Evolutionary conservation across 208 protist species (phyloP).

Genomic region (Trypanosomatidae sp.): DNA sequence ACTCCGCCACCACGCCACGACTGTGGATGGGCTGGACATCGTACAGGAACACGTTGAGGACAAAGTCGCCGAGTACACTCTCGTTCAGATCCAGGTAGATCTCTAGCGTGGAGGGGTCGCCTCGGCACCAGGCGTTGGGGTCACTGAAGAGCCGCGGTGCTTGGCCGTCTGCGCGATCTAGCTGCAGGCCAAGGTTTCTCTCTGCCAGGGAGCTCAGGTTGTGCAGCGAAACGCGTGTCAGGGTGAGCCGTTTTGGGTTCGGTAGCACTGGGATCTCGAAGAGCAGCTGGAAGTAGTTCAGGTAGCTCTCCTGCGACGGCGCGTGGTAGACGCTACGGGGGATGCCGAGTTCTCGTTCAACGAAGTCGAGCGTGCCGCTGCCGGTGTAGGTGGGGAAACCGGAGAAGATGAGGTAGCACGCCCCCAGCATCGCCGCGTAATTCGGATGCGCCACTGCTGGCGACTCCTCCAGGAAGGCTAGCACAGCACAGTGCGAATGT

Average conservation of each 20-base stretch:
- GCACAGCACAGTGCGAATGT: conserved; percentile 50
- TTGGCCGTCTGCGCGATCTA: conserved; percentile 43
- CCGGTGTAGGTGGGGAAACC: conserved; percentile 51
- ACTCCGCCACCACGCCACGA: neutral
- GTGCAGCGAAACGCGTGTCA: conserved; percentile 59
- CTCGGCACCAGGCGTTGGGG: conserved; percentile 42
- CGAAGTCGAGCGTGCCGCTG: conserved; percentile 50
- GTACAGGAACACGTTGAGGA: conserved; percentile 55
- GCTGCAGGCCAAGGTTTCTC: conserved; percentile 51
- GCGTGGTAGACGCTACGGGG: conserved; percentile 53
- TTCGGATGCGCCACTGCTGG: conserved; percentile 46
- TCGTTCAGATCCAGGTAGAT: conserved; percentile 48
- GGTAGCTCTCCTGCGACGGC: conserved; percentile 74
- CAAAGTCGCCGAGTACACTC: conserved; percentile 78
- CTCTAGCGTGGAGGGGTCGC: conserved; percentile 36
- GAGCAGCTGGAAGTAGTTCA: conserved; percentile 83
- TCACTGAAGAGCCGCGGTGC: conserved; percentile 52
- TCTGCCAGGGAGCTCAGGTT: conserved; percentile 44
- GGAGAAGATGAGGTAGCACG: conserved; percentile 76
- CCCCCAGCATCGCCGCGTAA: conserved; percentile 77
- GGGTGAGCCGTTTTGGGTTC: conserved; percentile 48
- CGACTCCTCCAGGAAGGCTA: conserved; percentile 75
- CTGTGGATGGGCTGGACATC: conserved; percentile 19
- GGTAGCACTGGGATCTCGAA: conserved; percentile 74
- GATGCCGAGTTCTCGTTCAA: conserved; percentile 64